A percentile compares a stretch with the other conserved stretches of the same genome.
Evolutionary conservation across 495 filamentous ascomycete species (phyloP).

Genomic region (Lasiosphaeria ovina): DNA sequence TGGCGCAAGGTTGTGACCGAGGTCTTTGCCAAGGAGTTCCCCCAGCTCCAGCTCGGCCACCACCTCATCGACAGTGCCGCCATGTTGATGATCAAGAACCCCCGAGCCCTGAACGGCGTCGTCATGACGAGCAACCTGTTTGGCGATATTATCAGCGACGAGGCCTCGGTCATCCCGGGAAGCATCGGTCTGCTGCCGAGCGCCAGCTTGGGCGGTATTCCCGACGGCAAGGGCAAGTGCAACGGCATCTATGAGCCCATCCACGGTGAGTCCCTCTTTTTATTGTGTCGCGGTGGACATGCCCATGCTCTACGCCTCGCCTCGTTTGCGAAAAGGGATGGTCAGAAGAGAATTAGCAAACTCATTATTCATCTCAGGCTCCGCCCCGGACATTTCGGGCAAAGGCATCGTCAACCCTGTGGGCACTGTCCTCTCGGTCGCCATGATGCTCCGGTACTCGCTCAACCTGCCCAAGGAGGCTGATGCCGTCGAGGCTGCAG

Average conservation of each 20-base stretch:
- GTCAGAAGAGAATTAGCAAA: too few relatives aligned
- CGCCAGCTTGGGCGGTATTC: conserved; percentile 82
- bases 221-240: conserved; percentile 70
- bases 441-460: conserved; percentile 91
- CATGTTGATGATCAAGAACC: conserved; percentile 97
- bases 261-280: conserved; percentile 62
- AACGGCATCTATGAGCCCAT: conserved; percentile 98
- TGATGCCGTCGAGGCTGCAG: conserved; percentile 72
- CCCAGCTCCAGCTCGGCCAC: conserved; percentile 77
- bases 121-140: conserved; percentile 94
- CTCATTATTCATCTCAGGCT: conserved; percentile 39
- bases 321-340: too few relatives aligned
- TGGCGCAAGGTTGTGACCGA: conserved; percentile 88
- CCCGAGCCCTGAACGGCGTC: conserved; percentile 84
- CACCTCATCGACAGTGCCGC: conserved; percentile 95
- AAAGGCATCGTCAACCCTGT: conserved; percentile 85
- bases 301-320: background rate
- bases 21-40: conserved; percentile 83
- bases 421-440: conserved; percentile 81
- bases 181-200: conserved; percentile 86
- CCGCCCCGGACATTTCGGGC: conserved; percentile 75
- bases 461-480: conserved; percentile 73
- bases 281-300: too few relatives aligned
- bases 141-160: conserved; percentile 95
- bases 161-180: conserved; percentile 94